Conservation (phyloP, 2,329 filamentous ascomycete species). For the Diaporthe longicolla region DNA sequence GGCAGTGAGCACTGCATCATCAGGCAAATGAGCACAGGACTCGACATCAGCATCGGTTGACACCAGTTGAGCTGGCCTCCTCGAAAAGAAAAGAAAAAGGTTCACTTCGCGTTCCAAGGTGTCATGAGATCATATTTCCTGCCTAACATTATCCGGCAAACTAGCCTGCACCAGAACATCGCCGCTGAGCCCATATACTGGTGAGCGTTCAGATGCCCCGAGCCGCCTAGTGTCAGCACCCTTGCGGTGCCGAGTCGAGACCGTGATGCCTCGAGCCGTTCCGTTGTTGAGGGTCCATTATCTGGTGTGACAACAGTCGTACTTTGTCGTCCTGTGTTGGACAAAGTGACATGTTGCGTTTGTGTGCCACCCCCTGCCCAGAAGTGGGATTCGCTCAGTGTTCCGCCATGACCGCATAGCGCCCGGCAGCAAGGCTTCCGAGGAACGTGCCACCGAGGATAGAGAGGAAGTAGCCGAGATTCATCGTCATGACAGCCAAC, state of each 20-base stretch:
- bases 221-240: background rate
- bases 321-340: conserved; percentile 18
- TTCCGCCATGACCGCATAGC: conserved; percentile 70
- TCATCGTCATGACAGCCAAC: conserved; percentile 90
- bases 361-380: conserved; percentile 27
- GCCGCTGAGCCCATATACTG: background rate
- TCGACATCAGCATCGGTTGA: too few relatives aligned
- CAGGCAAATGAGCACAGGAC: background rate
- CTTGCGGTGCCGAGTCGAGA: background rate
- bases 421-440: conserved; percentile 86
- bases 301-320: background rate
- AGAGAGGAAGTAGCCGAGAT: conserved; percentile 84
- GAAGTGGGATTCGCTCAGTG: conserved; percentile 55
- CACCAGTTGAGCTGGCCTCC: too few relatives aligned
- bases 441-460: conserved; percentile 83
- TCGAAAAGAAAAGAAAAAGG: too few relatives aligned
- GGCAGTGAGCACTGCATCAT: background rate
- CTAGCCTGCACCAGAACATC: background rate
- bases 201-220: background rate
- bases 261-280: conserved; percentile 7
- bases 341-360: background rate
- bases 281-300: background rate
- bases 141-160: background rate
- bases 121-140: background rate
- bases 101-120: background rate